These are phyloP conservation scores for Claviceps digitariae DNA, from an alignment of 2,329 filamentous ascomycete species.

Conservation along the genomic window DNA sequence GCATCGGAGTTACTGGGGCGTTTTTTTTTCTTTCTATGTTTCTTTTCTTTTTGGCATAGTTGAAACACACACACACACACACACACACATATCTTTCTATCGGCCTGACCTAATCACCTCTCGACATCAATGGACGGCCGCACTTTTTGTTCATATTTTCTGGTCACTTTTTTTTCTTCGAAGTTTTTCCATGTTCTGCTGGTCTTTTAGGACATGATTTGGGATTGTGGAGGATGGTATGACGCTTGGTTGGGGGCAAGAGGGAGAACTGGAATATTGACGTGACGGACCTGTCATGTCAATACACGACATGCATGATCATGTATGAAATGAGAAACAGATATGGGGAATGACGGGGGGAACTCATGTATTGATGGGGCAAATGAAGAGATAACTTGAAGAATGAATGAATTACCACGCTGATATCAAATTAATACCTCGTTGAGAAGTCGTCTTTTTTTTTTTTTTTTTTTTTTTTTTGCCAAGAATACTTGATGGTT, in stretches of 20 bases:
- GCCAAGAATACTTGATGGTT: no score
- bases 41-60: no score
- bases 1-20: slow-evolving; percentile 20
- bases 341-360: no score
- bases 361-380: no score
- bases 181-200: neutral
- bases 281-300: neutral
- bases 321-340: no score
- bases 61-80: no score
- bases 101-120: neutral
- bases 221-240: neutral
- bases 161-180: neutral
- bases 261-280: neutral
- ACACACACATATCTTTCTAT: neutral
- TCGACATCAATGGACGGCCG: neutral
- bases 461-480: no score
- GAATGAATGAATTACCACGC: no score
- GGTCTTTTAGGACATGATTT: neutral
- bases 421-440: no score
- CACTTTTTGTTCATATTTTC: neutral
- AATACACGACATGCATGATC: no score
- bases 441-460: no score
- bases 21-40: slow-evolving; percentile 1
- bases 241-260: neutral
- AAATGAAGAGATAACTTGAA: no score